A percentile compares a stretch with the other conserved stretches of the same genome.
Evolutionary conservation across 257 asterid genomes (phyloP).

Genomic region (Gardenia jasminoides): DNA sequence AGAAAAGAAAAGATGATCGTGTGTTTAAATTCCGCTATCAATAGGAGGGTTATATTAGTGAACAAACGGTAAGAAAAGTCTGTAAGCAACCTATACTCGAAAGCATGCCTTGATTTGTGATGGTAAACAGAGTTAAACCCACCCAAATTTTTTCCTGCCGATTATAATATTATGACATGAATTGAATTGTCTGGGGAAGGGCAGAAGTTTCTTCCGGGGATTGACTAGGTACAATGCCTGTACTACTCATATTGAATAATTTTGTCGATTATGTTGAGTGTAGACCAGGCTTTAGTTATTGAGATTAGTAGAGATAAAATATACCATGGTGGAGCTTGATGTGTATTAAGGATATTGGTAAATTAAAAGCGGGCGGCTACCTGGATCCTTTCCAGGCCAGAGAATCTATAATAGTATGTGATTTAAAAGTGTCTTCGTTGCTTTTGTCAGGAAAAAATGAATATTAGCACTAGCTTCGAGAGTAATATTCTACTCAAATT

Average conservation of each 20-base stretch:
- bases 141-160: too few species aligned
- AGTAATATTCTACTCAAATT: too few species aligned
- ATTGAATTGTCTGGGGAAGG: not conserved
- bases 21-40: too few species aligned
- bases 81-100: too few species aligned
- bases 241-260: not conserved
- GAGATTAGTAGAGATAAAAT: not conserved
- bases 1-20: too few species aligned
- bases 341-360: not conserved
- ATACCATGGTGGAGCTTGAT: not conserved
- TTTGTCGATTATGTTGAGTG: not conserved
- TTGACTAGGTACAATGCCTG: not conserved
- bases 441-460: not conserved
- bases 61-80: too few species aligned
- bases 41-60: too few species aligned
- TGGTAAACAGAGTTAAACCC: too few species aligned
- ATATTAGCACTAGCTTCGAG: not conserved
- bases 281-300: constrained; percentile 8
- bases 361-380: constrained; percentile 11
- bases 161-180: too few species aligned
- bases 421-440: not conserved
- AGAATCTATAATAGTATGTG: constrained; percentile 4
- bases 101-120: too few species aligned
- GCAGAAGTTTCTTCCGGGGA: constrained; percentile 1
- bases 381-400: not conserved